Percentiles rank a stretch among this genome's conserved stretches.
phyloP scores from a whole-genome alignment of 257 asterid species.

The Anisodus tanguticus region DNA sequence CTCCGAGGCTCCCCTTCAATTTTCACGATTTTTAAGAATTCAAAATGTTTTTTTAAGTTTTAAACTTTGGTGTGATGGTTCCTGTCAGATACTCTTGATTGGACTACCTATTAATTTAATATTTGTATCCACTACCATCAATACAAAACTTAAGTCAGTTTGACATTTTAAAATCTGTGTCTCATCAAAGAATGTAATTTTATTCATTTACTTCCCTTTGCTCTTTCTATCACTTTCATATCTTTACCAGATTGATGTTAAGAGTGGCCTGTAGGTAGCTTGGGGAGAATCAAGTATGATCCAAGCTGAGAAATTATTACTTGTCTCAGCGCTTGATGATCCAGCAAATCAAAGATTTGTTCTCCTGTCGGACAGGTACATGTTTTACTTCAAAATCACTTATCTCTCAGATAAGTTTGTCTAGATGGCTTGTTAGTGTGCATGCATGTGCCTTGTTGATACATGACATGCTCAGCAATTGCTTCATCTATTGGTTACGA shows the following conservation, averaged over 20 bases:
- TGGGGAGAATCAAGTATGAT: conserved; percentile 99
- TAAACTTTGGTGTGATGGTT: neutral
- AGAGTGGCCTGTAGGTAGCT: conserved; percentile 70
- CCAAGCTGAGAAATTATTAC: conserved; percentile 89
- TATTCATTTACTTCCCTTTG: neutral
- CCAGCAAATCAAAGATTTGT: conserved; percentile 93
- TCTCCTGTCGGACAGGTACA: conserved; percentile 94
- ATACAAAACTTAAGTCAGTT: neutral
- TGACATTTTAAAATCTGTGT: neutral
- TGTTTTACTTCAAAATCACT: conserved; percentile 20
- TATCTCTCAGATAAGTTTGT: neutral
- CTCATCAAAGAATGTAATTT: neutral
- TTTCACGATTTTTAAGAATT: neutral
- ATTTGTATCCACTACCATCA: neutral
- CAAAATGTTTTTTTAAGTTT: neutral
- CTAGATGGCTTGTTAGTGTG: neutral
- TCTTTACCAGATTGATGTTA: conserved; percentile 42
- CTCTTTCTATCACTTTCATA: conserved; percentile 11
- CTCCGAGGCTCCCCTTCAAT: too few species aligned
- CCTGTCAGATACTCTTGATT: neutral
- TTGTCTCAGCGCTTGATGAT: conserved; percentile 81
- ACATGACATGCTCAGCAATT: neutral
- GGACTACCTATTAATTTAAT: neutral
- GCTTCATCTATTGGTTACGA: neutral
- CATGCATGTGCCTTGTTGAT: conserved; percentile 2